phyloP scores from a whole-genome alignment of 129 eudicot species.

The Oenanthe sinensis region DNA sequence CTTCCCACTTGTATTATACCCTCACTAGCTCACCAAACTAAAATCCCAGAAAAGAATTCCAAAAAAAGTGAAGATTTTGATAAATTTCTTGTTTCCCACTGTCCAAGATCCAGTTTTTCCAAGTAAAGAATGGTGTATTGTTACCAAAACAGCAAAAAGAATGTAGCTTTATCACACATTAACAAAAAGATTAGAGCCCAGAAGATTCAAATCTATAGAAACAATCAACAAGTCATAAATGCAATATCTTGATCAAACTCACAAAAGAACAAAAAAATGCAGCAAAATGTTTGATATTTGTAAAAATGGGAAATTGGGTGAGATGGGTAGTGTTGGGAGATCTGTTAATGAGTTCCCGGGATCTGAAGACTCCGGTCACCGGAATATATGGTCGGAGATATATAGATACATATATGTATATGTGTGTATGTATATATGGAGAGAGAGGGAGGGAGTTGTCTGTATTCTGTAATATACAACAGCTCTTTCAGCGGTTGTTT shows the following conservation, averaged over 20 bases:
- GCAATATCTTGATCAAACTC: not conserved
- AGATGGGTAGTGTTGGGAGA: not conserved
- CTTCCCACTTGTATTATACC: not conserved
- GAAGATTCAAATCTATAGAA: not conserved
- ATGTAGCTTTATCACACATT: not conserved
- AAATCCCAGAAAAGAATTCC: not conserved
- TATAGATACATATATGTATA: not conserved
- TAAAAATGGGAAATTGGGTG: not conserved
- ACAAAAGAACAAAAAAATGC: not conserved
- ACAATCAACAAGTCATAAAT: not conserved
- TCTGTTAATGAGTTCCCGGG: not conserved
- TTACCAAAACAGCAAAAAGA: not conserved
- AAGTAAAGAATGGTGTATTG: not conserved
- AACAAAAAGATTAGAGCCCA: not conserved
- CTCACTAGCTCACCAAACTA: not conserved
- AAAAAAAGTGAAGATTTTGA: not conserved
- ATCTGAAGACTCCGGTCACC: not conserved
- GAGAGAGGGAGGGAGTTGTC: not conserved
- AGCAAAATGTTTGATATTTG: not conserved
- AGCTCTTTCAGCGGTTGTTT: slow-evolving; percentile 4
- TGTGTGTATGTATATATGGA: not conserved
- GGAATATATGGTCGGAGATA: not conserved
- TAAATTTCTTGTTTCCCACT: not conserved
- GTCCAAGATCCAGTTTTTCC: not conserved
- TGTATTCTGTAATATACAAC: not conserved